Base-by-base conservation (phyloP, 768 basidiomycete genomes). In the Rhodotorula sphaerocarpa region DNA sequence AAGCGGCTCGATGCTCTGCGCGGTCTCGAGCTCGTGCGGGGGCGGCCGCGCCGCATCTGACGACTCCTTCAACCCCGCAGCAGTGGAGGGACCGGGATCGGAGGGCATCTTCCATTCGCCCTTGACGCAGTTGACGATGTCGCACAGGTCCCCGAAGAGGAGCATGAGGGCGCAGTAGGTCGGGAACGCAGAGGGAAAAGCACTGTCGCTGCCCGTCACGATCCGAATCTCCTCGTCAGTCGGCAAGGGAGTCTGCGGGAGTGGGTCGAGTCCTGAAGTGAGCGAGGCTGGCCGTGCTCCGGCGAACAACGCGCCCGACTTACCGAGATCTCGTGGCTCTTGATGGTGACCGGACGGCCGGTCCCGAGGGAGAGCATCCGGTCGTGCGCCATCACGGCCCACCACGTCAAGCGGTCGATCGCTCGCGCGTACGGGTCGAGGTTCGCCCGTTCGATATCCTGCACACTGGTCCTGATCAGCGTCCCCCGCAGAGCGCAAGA, bases 271-370 rank as follows among this genome's bases (percentile, higher is more conserved):
- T 39, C n/a, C 11, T n/a, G n/a, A n/a, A 23, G 6, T 18, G 39
- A 39, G 39, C 39, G 25, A 33, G n/a, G 5, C 11, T 10, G 23
- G 23, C n/a, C n/a, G n/a, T n/a, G n/a, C n/a, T n/a, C n/a, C n/a
- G 44, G 6, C 27, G 25, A 28, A 16, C 1, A 21, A n/a, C 33
- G 31, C 5, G 63, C 33, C 9, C 53, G n/a, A 39, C n/a, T 39
- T 25, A 69, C 69, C 16, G 70, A 68, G 30, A 73, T 70, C 10
- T 71, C 70, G 31, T 73, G 61, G 20, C 62, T 56, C 20, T 63
- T 57, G 30, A 71, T 63, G 10, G 70, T 69, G 0, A 70, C 62
- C 21, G 55, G 59, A 33, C 72, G 64, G 5, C 72, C 72, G 2
- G 58, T 66, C 0, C 69, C 70, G 43, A 69, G 64, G 0, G 69